Base-by-base conservation (phyloP, 2,329 filamentous ascomycete species). In the Balansia obtecta region DNA sequence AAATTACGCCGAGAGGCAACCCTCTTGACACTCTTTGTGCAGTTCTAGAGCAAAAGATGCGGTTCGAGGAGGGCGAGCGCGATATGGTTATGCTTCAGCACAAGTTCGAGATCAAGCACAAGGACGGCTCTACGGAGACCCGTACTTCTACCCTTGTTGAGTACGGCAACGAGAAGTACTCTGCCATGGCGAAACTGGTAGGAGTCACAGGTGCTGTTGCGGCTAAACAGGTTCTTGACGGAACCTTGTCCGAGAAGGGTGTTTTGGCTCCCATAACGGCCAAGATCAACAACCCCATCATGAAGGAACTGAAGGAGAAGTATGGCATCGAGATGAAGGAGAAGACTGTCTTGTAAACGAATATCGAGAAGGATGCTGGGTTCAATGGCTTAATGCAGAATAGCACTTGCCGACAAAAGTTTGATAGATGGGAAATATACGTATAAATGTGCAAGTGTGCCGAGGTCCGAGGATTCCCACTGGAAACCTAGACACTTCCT, bases 21-120 rank as follows among this genome's bases (percentile, higher is more conserved):
- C 85, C 88, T 4, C 78, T 95, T 22, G 90, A 95, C 68, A 91
- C 86, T n/a, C 80, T 95, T 39, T 95, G 89, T 71, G 88, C 87
- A 33, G 86, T 82, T 3, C 79, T 95, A 32, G 88, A 95, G 75
- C 72, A 86, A 75, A 95, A 94, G 81, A 94, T 95, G 87, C 79
- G 86, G 68, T 95, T 84, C 68, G 85, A 79, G 62, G 74, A 85
- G 60, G 84, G 78, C 54, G 88, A 95, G 79, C 83, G 89, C 53
- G 89, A 95, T 68, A 73, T 94, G 57, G 86, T 93, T 56, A 80
- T 86, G 45, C 76, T 88, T 33, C 85, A 88, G 72, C 85, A 88
- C 73, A 84, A 81, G 71, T 94, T 95, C 66, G 82, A 83, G 65
- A 87, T 95, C 58, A 86, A 93, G 75, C 46, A 49, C 46, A 82